Percentiles rank a stretch among this genome's conserved stretches.
Evolutionary conservation across 1,284 basidiomycete genomes (phyloP).

Genomic region (Mrakiaceae sp.): DNA sequence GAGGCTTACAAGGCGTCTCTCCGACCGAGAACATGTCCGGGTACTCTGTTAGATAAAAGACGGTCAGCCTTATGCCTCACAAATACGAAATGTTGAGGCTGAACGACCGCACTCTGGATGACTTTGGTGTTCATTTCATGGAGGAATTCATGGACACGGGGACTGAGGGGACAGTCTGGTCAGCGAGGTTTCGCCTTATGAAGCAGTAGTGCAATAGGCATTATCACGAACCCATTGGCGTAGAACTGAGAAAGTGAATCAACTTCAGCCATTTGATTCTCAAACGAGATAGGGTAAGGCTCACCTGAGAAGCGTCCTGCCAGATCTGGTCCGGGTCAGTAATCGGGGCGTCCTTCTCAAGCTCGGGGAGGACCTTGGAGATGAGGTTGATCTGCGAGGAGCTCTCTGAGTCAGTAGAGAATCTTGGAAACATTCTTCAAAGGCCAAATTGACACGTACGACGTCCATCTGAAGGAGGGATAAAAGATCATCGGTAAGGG

Average conservation of each 20-base stretch:
- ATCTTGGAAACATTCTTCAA: too few relatives aligned
- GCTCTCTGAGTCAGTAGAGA: too few relatives aligned
- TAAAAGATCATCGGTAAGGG: background rate
- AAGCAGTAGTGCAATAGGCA: background rate
- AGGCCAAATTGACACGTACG: background rate
- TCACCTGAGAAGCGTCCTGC: too few relatives aligned
- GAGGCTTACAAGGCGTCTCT: too few relatives aligned
- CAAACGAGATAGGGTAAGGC: too few relatives aligned
- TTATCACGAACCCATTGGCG: slow-evolving; percentile 40
- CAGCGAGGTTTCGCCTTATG: background rate
- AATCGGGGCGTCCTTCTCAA: slow-evolving; percentile 47
- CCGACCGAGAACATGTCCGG: too few relatives aligned
- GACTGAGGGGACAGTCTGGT: slow-evolving; percentile 21
- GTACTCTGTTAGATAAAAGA: too few relatives aligned
- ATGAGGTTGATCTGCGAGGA: slow-evolving; percentile 45
- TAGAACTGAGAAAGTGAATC: slow-evolving; percentile 34
- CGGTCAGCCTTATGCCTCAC: too few relatives aligned
- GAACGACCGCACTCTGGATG: slow-evolving; percentile 40
- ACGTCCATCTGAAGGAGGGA: slow-evolving; percentile 41
- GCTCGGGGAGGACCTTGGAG: slow-evolving; percentile 39
- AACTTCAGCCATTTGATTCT: too few relatives aligned
- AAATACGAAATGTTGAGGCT: too few relatives aligned
- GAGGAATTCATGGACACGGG: slow-evolving; percentile 54
- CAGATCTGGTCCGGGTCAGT: too few relatives aligned
- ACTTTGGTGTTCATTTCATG: slow-evolving; percentile 54